Base-by-base conservation (phyloP, 2,329 filamentous ascomycete genomes). In the Penicillium janthinellum region DNA sequence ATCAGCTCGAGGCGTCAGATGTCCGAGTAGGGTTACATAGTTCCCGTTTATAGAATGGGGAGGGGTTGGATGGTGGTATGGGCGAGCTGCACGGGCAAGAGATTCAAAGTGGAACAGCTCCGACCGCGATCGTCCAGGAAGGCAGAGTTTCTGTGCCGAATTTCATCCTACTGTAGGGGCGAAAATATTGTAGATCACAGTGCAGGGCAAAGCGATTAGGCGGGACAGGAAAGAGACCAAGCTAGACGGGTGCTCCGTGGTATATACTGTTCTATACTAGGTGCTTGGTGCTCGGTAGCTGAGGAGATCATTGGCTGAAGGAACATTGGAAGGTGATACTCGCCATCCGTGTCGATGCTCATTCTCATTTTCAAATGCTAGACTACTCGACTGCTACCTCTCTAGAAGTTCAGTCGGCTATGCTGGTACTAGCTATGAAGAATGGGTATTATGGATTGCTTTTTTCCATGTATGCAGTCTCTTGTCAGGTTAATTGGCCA, bases 1-100 rank as follows among this genome's bases (percentile, higher is more conserved):
- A 38, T 38, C 54, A 28, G 44, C 10, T 54, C 15, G 41, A 62
- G 57, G 62, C 53, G 58, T 65, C 55, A 56, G 58, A 60, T 56
- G 22, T 25, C 48, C 48, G 39, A 45, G 62, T 58, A 67, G 57
- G 66, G 66, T 68, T 68, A 68, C 66, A 68, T 68, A 67, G 66
- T 60, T 57, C 51, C 61, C 61, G 61, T 56, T 56, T 34, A 31
- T 56, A 44, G 41, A 38, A 57, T 44, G 48, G 53, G 53, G 22
- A 28, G 37, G 51, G 51, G 51, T 25, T 14, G 59, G 48, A 50
- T 41, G 41, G 56, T 48, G 48, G 54, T 57, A 51, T 51, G 54
- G 45, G 45, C 11, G 49, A 38, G 49, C 35, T 51, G 31, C 31
- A 15, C 20, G n/a, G 37, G 17, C 37, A 49, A 25, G 49, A 52